Base-by-base conservation (phyloP, 2,329 filamentous ascomycete species). In the Aspergillus sp. region DNA sequence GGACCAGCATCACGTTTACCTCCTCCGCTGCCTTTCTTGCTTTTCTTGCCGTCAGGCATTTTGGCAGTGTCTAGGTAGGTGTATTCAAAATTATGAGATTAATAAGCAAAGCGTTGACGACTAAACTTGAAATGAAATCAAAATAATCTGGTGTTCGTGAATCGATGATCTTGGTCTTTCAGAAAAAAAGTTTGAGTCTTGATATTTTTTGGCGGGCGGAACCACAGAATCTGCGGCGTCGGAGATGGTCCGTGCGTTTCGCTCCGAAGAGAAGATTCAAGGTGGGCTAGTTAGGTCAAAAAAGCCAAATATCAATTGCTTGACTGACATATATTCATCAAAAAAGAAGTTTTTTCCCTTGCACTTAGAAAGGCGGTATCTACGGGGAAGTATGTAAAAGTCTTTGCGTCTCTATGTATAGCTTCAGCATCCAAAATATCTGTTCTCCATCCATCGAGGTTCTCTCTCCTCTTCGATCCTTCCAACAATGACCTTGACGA, bases 381-480 rank as follows among this genome's bases (percentile, higher is more conserved):
- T 35, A 50, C 6, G 23, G 35, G 47, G 9, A 33, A 21, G n/a
- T 48, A 15, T 48, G 3, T 19, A 21, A 9, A 44, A 21, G 17
- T n/a, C 35, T 12, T 6, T 14, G 35, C 24, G 15, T 14, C 27
- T 45, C 27, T 41, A 37, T 40, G 23, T 31, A 37, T 8, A 31
- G 21, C 6, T 9, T 66, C 64, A 96, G 75, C 92, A 96, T n/a
- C 93, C 87, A 72, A 96, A 89, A 75, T 97, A 98, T 68, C 87
- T 86, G 71, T 86, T 87, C 79, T 97, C 93, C 47, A 97, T 86
- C 93, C 93, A 98, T 62, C 93, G 84, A 64, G 89, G 86, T 75
- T 97, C 91, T 61, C 89, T 85, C 65, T 96, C 91, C 55, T 88
- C 85, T 27, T 93, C 86, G 68, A 96, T 83, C 60, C 88, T 88